phyloP scores from a whole-genome alignment of 495 filamentous ascomycete species.

The Glarea lozoyensis region DNA sequence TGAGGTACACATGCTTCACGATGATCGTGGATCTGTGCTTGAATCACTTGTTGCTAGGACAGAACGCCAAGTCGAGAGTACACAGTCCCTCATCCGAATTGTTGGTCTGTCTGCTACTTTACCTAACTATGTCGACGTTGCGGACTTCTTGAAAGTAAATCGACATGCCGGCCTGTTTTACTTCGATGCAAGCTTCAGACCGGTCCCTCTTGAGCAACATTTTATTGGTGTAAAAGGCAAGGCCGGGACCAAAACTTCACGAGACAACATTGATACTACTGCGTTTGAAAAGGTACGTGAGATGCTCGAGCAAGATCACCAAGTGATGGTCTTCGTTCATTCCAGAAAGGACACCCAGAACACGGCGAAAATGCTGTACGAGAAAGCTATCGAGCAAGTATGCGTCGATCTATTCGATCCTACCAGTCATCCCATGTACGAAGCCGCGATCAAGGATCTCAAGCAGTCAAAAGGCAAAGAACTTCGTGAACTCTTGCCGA shows the following conservation, averaged over 20 bases:
- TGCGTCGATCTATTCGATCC: conserved; percentile 79
- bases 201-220: conserved; percentile 93
- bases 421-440: conserved; percentile 56
- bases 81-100: conserved; percentile 92
- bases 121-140: conserved; percentile 93
- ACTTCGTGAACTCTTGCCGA: conserved; percentile 76
- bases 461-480: conserved; percentile 75
- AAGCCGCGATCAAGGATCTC: conserved; percentile 68
- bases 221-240: conserved; percentile 97
- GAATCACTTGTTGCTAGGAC: conserved; percentile 93
- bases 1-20: conserved; percentile 99
- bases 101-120: conserved; percentile 92
- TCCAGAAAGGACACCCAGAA: conserved; percentile 88
- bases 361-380: conserved; percentile 75
- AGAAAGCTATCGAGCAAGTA: conserved; percentile 74
- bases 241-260: conserved; percentile 61
- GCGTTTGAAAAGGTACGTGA: conserved; percentile 92
- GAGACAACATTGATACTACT: conserved; percentile 78
- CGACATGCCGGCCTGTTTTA: conserved; percentile 90
- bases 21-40: conserved; percentile 91
- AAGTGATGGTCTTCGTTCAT: conserved; percentile 99
- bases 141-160: conserved; percentile 94
- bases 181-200: conserved; percentile 91
- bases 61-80: conserved; percentile 93
- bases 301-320: conserved; percentile 81